Evolutionary conservation across 2,329 filamentous ascomycete genomes (phyloP), one percentile per base, ranked within the genome.

Genomic region (Penicillium concentricum): DNA sequence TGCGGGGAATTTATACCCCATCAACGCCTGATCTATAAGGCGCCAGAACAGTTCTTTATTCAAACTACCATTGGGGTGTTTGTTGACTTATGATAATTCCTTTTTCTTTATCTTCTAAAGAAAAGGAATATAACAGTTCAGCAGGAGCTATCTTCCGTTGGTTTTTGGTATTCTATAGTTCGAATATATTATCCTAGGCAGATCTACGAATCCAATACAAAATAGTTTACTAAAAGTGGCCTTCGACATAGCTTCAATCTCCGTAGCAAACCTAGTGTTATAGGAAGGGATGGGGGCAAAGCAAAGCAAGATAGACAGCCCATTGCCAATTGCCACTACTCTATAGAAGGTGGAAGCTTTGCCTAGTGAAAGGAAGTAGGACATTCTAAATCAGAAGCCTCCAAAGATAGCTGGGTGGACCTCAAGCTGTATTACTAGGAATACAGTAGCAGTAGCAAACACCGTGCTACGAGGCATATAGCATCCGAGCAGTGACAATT

Each of bases 281-380:
- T n/a, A n/a, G n/a, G 30, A 32, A 32, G 30, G 2, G 4, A 32
- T 13, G 12, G 10, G 10, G 37, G 22, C 8, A 26, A 26, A 16
- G 26, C 1, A 26, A 10, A n/a, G 8, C 0, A 4, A 16, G 24
- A 5, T 0, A 3, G 4, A n/a, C 4, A 10, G 10, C 2, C 2
- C 5, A 30, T 43, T 18, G 9, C 12, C 9, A 30, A 18, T 28
- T 5, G 26, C 16, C 18, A 28, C 16, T 4, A 2, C 1, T 28
- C 26, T 28, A 28, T 28, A 9, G 6, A 28, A 28, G 26, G 4
- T 28, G 30, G 3, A 28, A 18, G 16, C 10, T 18, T 13, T 9
- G 9, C 8, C n/a, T 2, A 42, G 8, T 16, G 24, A 2, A 41
- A 9, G 6, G 1, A 9, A 0, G 37, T 20, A 38, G 5, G n/a